Percentiles rank a stretch among this genome's conserved stretches.
phyloP scores from a whole-genome alignment of 2,329 filamentous ascomycete genomes.

The Exophiala viscosa region DNA sequence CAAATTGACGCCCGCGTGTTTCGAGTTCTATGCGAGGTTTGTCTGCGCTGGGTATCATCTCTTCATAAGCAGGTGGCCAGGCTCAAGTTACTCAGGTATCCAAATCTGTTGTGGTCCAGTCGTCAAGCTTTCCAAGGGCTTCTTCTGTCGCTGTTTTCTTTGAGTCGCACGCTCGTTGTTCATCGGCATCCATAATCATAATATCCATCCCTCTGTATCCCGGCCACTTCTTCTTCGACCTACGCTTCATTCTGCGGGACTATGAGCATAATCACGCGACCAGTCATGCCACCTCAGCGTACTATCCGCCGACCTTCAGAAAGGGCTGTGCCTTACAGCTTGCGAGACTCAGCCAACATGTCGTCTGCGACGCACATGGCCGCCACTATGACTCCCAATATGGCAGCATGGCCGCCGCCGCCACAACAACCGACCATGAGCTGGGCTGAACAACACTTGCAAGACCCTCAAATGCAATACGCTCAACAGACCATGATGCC shows the following conservation, averaged over 20 bases:
- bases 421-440: slow-evolving; percentile 6
- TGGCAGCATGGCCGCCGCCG: slow-evolving; percentile 15
- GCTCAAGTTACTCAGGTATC: slow-evolving; percentile 19
- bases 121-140: slow-evolving; percentile 5
- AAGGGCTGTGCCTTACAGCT: slow-evolving; percentile 22
- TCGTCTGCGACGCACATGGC: slow-evolving; percentile 18
- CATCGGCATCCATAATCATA: slow-evolving; percentile 12
- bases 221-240: slow-evolving; percentile 17
- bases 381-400: slow-evolving; percentile 18
- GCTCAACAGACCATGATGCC: slow-evolving; percentile 21
- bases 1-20: slow-evolving; percentile 28
- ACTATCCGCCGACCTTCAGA: slow-evolving; percentile 11
- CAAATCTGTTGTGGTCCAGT: slow-evolving; percentile 21
- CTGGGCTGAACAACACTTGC: slow-evolving; percentile 16
- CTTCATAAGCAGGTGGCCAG: slow-evolving; percentile 23
- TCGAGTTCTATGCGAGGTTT: slow-evolving; percentile 12
- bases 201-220: slow-evolving; percentile 4
- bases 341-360: slow-evolving; percentile 11
- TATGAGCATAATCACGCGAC: slow-evolving; percentile 3
- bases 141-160: slow-evolving; percentile 14
- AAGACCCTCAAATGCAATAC: slow-evolving; percentile 18
- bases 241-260: slow-evolving; percentile 4
- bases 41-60: slow-evolving; percentile 19
- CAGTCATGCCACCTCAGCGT: slow-evolving; percentile 21
- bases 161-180: slow-evolving; percentile 12